Conservation (phyloP, 345 rosid species). For the Salix caprea region DNA sequence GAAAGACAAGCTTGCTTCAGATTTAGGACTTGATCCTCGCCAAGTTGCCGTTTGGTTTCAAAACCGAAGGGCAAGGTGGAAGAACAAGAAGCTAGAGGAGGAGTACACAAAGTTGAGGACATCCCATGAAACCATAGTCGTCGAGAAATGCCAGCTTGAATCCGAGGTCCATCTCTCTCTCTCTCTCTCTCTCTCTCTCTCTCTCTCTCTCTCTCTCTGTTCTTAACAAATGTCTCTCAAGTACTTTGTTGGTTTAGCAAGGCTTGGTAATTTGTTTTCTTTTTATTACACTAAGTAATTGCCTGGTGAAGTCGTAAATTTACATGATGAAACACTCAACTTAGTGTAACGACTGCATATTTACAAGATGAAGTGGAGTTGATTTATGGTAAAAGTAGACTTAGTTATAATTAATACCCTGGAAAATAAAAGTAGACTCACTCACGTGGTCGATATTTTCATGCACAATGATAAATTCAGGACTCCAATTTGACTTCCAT, state of each 20-base stretch:
- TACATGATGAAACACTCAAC: neutral
- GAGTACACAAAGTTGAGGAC: conserved; percentile 54
- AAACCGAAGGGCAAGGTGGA: conserved; percentile 88
- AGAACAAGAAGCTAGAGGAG: conserved; percentile 88
- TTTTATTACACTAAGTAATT: neutral
- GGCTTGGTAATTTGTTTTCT: neutral
- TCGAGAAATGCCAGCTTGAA: conserved; percentile 66
- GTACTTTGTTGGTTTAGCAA: neutral
- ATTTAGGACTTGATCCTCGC: conserved; percentile 82
- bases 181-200: neutral
- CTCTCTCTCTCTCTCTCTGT: neutral
- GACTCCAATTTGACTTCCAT: neutral
- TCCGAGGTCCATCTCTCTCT: conserved; percentile 46
- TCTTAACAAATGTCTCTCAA: neutral
- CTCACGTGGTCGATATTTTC: neutral
- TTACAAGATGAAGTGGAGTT: neutral
- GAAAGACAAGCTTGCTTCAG: conserved; percentile 67
- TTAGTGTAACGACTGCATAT: neutral
- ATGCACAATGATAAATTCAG: neutral
- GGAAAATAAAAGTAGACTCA: neutral
- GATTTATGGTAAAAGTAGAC: neutral
- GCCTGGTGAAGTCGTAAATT: neutral
- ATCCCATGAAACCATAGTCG: conserved; percentile 37
- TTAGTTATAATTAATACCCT: neutral
- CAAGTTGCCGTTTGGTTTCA: conserved; percentile 99